A percentile compares a stretch with the other conserved stretches of the same genome.
Conservation (phyloP, 805 yeast genomes). For the Zygosaccharomyces rouxii region DNA sequence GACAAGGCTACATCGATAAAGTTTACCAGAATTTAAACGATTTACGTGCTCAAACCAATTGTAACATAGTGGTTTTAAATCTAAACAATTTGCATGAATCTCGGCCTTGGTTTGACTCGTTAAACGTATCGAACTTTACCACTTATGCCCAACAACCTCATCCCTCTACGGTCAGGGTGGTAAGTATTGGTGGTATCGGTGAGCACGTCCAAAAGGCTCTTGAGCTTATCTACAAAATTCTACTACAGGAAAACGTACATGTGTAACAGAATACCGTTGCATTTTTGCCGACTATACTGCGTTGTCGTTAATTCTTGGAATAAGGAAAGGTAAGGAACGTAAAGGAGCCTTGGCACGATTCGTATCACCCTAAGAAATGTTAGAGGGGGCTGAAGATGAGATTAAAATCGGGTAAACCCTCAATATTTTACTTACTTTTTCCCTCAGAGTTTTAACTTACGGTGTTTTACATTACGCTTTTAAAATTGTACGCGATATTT, state of each 20-base stretch:
- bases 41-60: conserved; percentile 31
- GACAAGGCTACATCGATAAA: conserved; percentile 28
- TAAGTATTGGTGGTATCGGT: conserved; percentile 34
- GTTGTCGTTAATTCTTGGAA: too few species aligned
- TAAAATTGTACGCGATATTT: neutral
- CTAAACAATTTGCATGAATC: conserved; percentile 35
- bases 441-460: neutral
- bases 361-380: too few species aligned
- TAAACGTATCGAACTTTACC: conserved; percentile 25
- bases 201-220: conserved; percentile 32
- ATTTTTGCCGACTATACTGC: neutral
- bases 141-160: conserved; percentile 24
- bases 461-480: neutral
- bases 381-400: too few species aligned
- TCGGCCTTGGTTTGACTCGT: conserved; percentile 27
- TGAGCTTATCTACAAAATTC: conserved; percentile 16
- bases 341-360: too few species aligned
- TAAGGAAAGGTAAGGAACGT: too few species aligned
- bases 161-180: conserved; percentile 31
- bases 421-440: neutral
- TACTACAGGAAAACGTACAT: neutral
- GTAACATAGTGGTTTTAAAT: conserved; percentile 34
- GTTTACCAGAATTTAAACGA: conserved; percentile 29
- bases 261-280: neutral
- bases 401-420: too few species aligned